phyloP scores from a whole-genome alignment of 192 early-diverging fungal genomes.

The Blastocladiella britannica region DNA sequence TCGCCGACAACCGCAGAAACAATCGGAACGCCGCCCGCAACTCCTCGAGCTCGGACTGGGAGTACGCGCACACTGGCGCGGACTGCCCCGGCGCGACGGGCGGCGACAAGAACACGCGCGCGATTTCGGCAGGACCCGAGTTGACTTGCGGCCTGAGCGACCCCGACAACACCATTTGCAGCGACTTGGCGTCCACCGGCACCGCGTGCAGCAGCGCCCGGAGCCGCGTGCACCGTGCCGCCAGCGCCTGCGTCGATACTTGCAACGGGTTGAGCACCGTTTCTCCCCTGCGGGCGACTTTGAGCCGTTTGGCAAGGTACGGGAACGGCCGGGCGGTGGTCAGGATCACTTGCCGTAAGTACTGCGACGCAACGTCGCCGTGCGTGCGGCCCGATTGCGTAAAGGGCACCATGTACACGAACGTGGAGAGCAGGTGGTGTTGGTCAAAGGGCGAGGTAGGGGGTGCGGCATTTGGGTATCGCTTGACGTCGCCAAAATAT shows the following conservation, averaged over 20 bases:
- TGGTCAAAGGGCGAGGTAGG: neutral
- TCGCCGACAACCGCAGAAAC: neutral
- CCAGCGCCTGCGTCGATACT: neutral
- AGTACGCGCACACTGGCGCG: neutral
- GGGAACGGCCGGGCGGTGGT: neutral
- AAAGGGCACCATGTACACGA: neutral
- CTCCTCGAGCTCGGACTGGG: neutral
- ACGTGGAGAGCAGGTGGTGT: neutral
- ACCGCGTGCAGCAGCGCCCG: neutral
- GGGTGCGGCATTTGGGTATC: too few relatives aligned
- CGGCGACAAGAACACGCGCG: neutral
- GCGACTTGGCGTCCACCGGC: neutral
- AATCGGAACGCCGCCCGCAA: neutral
- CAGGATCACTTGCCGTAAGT: neutral
- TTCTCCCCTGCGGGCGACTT: neutral
- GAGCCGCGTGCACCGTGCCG: neutral
- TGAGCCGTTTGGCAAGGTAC: neutral
- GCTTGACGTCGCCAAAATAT: too few relatives aligned
- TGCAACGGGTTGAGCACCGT: neutral
- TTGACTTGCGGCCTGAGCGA: neutral
- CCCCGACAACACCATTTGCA: neutral
- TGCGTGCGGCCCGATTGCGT: neutral
- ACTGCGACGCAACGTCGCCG: neutral
- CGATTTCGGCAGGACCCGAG: neutral
- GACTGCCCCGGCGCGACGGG: neutral